Conservation (phyloP, 2,329 filamentous ascomycete species). For the Graphiopsis chlorocephala region DNA sequence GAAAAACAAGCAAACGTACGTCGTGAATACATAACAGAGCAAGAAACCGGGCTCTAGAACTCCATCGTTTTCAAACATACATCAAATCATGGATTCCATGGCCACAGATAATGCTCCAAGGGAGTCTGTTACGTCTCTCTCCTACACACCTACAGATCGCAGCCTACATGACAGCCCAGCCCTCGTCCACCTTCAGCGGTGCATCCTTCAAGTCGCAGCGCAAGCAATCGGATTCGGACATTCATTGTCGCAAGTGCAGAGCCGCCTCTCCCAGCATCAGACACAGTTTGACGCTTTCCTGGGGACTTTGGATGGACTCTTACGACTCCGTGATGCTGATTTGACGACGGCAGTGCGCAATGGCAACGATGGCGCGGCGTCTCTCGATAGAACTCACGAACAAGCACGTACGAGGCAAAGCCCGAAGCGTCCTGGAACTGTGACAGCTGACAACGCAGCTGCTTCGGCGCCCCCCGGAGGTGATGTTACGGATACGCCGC, state of each 20-base stretch:
- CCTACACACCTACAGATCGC: not conserved
- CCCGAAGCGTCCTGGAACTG: too few relatives aligned
- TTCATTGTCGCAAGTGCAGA: not conserved
- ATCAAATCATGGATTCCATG: not conserved
- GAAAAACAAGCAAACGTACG: not conserved
- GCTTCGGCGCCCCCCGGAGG: too few relatives aligned
- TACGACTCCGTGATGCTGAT: not conserved
- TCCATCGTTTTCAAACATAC: not conserved
- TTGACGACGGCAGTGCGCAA: not conserved
- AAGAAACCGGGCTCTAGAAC: not conserved
- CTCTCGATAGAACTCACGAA: not conserved
- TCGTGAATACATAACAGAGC: not conserved
- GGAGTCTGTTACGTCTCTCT: not conserved
- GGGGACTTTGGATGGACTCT: not conserved
- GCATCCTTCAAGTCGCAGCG: not conserved
- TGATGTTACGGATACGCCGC: not conserved
- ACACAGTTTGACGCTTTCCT: not conserved
- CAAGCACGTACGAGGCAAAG: too few relatives aligned
- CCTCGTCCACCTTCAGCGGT: not conserved
- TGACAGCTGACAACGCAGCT: too few relatives aligned
- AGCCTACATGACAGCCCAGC: not conserved
- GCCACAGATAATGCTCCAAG: not conserved
- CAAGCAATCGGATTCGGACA: not conserved
- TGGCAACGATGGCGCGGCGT: not conserved
- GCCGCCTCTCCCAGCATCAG: not conserved